Percentiles rank a stretch among this genome's conserved stretches.
Conservation (phyloP, 2,329 filamentous ascomycete genomes). For the Ilyonectria sp. region DNA sequence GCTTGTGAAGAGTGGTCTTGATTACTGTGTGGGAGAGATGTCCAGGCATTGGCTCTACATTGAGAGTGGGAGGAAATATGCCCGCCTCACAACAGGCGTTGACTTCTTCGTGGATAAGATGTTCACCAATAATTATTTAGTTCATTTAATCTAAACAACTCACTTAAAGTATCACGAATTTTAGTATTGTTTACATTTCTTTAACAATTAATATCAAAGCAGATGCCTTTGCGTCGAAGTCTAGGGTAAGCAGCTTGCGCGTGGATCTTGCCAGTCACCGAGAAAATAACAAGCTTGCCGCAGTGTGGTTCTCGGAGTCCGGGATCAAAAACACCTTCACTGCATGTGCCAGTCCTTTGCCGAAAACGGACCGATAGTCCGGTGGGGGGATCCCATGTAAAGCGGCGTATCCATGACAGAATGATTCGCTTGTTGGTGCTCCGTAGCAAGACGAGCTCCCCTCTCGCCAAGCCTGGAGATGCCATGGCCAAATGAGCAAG, state of each 20-base stretch:
- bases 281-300: not conserved
- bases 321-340: not conserved
- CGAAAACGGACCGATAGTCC: not conserved
- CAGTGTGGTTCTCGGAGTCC: not conserved
- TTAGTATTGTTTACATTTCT: not conserved
- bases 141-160: not conserved
- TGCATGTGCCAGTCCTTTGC: not conserved
- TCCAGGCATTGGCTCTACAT: too few relatives aligned
- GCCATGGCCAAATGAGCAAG: not conserved
- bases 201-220: not conserved
- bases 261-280: not conserved
- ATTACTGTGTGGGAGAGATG: too few relatives aligned
- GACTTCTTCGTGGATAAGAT: too few relatives aligned
- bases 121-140: too few relatives aligned
- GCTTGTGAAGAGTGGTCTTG: too few relatives aligned
- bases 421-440: not conserved
- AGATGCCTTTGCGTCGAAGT: not conserved
- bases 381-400: not conserved
- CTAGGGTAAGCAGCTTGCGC: not conserved
- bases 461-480: not conserved
- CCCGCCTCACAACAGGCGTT: too few relatives aligned
- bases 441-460: not conserved
- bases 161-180: not conserved
- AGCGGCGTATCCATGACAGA: not conserved
- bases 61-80: too few relatives aligned